A percentile compares a stretch with the other conserved stretches of the same genome.
Evolutionary conservation across 2,329 filamentous ascomycete genomes (phyloP).

Genomic region (Colletotrichum gigasporum): DNA sequence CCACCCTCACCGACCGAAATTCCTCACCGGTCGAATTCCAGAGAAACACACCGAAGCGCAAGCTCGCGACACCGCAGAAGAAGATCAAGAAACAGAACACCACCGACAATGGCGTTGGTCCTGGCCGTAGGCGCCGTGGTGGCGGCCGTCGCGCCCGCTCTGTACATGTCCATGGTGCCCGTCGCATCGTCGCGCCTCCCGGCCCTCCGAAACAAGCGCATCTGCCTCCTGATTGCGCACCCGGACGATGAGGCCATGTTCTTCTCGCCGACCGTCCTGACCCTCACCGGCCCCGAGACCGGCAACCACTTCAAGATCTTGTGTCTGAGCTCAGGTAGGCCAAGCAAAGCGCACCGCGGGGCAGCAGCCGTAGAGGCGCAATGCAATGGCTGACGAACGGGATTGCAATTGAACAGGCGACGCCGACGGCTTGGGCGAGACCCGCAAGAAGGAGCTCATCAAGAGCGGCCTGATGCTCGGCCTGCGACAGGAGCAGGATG

Average conservation of each 20-base stretch:
- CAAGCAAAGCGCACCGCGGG: slow-evolving; percentile 35
- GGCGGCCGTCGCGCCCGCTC: slow-evolving; percentile 53
- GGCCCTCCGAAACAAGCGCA: slow-evolving; percentile 80
- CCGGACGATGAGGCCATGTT: slow-evolving; percentile 99
- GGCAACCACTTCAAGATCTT: slow-evolving; percentile 95
- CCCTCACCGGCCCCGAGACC: slow-evolving; percentile 80
- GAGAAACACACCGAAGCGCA: not conserved
- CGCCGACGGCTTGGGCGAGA: slow-evolving; percentile 86
- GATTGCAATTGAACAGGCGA: slow-evolving; percentile 66
- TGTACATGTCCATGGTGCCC: slow-evolving; percentile 63
- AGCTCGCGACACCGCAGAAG: not conserved
- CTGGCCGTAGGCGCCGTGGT: slow-evolving; percentile 34
- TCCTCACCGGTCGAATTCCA: not conserved
- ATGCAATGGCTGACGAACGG: slow-evolving; percentile 21
- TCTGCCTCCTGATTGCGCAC: slow-evolving; percentile 93
- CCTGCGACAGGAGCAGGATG: slow-evolving; percentile 77
- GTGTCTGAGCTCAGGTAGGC: slow-evolving; percentile 83
- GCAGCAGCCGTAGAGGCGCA: not conserved
- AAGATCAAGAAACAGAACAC: not conserved
- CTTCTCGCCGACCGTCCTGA: slow-evolving; percentile 88
- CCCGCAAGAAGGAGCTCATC: slow-evolving; percentile 83
- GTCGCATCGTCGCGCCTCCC: slow-evolving; percentile 66
- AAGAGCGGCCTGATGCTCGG: slow-evolving; percentile 83
- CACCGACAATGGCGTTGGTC: slow-evolving; percentile 35
- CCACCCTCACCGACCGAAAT: too few relatives aligned